Conservation (phyloP, 2,329 filamentous ascomycete genomes). For the Elsinoe batatas region DNA sequence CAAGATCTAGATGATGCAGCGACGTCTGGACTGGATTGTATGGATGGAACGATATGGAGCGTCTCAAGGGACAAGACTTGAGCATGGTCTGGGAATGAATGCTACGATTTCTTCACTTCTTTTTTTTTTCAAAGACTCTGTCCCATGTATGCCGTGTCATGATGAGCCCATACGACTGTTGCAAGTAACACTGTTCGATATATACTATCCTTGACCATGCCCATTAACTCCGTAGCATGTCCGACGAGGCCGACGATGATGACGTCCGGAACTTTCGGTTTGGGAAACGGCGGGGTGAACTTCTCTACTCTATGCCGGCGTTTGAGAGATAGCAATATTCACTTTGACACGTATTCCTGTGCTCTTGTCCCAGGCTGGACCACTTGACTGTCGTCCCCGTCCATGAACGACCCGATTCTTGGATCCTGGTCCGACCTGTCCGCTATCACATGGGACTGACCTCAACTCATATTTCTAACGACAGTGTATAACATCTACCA, state of each 20-base stretch:
- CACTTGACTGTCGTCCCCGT: not conserved
- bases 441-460: not conserved
- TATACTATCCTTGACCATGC: not conserved
- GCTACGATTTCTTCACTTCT: slow-evolving; percentile 6
- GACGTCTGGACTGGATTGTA: not conserved
- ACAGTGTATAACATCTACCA: not conserved
- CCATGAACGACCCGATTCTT: not conserved
- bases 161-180: no score
- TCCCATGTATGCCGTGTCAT: no score
- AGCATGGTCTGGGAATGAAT: slow-evolving; percentile 1
- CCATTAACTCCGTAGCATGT: not conserved
- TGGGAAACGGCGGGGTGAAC: not conserved
- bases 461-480: not conserved
- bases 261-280: not conserved
- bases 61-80: not conserved
- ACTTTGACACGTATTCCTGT: not conserved
- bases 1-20: not conserved
- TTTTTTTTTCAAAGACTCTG: not conserved
- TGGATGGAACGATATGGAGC: not conserved
- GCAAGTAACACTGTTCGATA: not conserved
- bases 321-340: not conserved
- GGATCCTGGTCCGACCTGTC: not conserved
- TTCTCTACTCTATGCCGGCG: not conserved
- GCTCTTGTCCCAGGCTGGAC: not conserved
- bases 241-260: not conserved